Base-by-base conservation (phyloP, 352 stramenopile genomes). In the Phytophthora multivora region DNA sequence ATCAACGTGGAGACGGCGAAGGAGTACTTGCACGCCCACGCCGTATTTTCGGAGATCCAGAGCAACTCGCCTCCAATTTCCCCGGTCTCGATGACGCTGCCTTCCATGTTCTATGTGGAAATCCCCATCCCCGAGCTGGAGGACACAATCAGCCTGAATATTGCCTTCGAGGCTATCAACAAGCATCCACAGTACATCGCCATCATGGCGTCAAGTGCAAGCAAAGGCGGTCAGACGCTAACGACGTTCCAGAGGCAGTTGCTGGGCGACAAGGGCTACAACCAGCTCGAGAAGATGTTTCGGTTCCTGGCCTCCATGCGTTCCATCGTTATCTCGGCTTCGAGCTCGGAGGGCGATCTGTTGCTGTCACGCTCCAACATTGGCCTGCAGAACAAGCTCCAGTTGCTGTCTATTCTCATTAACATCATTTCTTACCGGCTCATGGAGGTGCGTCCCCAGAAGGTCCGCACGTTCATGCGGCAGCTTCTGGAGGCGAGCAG, bases 41-140 rank as follows among this genome's bases (percentile, higher is more conserved):
- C 84, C 15, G 77, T 95, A 35, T 95, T 87, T 50, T 79, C 71
- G 5, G 82, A 93, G 69, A 88, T 94, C 40, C 72, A 84, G 33
- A 71, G 59, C 54, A 71, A 63, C 50, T 81, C 75, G 7, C 70
- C 75, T 10, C 73, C 76, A 23, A 62, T 53, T 16, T 88, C 77
- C 42, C 76, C 78, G 2, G 16, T 82, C 31, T 59, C 73, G 15
- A 19, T 63, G 60, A 59, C 70, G 10, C 51, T 86, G 55, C 86
- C 86, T 25, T 93, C 83, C 25, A 95, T 93, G 86, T 90, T 95
- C 53, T 95, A 92, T 56, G 84, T 95, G 16, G 86, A 92, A 66
- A 78, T 95, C 45, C 76, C 77, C 1, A 82, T 93, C 31, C 86
- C 84, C 2, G 79, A 87, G 39, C 54, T 93, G 21, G 80, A 91